Percentiles rank a stretch among this genome's conserved stretches.
phyloP scores from a whole-genome alignment of 352 stramenopile species.

The Globisporangium middletonii region DNA sequence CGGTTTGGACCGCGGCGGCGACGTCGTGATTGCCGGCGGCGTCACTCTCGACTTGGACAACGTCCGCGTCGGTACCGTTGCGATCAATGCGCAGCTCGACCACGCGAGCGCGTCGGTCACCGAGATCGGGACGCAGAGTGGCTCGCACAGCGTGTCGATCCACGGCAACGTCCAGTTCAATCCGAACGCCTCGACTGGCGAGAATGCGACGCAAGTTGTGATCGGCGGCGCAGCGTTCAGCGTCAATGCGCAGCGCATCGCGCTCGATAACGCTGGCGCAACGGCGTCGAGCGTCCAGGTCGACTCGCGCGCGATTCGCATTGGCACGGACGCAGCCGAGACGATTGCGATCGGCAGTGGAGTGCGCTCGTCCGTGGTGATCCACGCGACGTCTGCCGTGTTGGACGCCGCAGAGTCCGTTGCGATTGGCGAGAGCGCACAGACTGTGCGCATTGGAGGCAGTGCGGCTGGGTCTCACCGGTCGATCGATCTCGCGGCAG shows the following conservation, averaged over 20 bases:
- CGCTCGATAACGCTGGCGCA: conserved; percentile 35
- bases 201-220: conserved; percentile 38
- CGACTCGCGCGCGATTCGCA: conserved; percentile 32
- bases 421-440: conserved; percentile 18
- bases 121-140: conserved; percentile 51
- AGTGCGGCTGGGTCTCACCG: conserved; percentile 12
- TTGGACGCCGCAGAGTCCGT: conserved; percentile 25
- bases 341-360: conserved; percentile 25
- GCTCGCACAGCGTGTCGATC: conserved; percentile 43
- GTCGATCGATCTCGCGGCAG: conserved; percentile 25
- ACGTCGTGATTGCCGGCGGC: conserved; percentile 43
- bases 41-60: conserved; percentile 21
- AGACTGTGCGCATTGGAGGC: conserved; percentile 23
- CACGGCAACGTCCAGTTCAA: conserved; percentile 59
- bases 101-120: conserved; percentile 35
- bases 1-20: conserved; percentile 34
- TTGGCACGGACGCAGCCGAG: conserved; percentile 24
- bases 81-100: conserved; percentile 53
- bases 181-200: conserved; percentile 17
- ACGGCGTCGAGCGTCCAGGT: conserved; percentile 31
- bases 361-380: conserved; percentile 15
- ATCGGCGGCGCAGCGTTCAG: conserved; percentile 35
- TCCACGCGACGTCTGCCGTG: conserved; percentile 16
- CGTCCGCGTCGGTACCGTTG: conserved; percentile 28
- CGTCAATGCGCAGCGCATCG: conserved; percentile 34